Base-by-base conservation (phyloP, 2,329 filamentous ascomycete species). In the Aureobasidium sp. region DNA sequence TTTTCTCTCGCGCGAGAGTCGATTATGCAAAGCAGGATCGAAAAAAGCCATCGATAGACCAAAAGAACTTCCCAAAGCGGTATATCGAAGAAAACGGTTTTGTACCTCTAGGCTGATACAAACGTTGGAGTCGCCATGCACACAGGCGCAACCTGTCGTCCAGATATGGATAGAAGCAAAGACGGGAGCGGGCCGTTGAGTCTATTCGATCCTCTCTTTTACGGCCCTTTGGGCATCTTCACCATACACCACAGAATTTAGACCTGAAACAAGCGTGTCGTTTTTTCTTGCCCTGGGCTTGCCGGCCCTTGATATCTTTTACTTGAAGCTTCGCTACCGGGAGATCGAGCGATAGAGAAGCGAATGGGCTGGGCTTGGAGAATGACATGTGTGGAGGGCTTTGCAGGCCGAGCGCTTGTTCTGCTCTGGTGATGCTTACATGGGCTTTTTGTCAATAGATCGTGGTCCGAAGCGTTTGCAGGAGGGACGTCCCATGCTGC, bases 181-280 rank as follows among this genome's bases (percentile, higher is more conserved):
- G n/a, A 49, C 57, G 45, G 57, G 57, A 59, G 45, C 57, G 57
- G 57, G 57, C 57, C 57, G 57, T 59, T 59, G 57, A 49, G 36
- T 50, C 45, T 50, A 50, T 50, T 59, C 30, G 45, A 3, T 47
- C 42, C 3, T 13, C 13, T 16, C 25, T 44, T 42, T 21, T 21
- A 5, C 15, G 10, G 21, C 21, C 21, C n/a, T n/a, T n/a, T n/a
- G n/a, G n/a, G n/a, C n/a, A n/a, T n/a, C n/a, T n/a, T n/a, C n/a
- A n/a, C n/a, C n/a, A n/a, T n/a, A n/a, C n/a, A n/a, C n/a, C n/a
- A n/a, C n/a, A n/a, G n/a, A 21, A 21, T 36, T 50, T 36, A 50
- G 47, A 37, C 29, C 50, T 54, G 50, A 54, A 54, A 54, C 50
- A 54, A 54, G 50, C 50, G 41, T 54, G 21, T 21, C 50, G 50